Evolutionary conservation across 768 basidiomycete species (phyloP), one percentile per base, ranked within the genome.

Genomic region (Lentinus brumalis): DNA sequence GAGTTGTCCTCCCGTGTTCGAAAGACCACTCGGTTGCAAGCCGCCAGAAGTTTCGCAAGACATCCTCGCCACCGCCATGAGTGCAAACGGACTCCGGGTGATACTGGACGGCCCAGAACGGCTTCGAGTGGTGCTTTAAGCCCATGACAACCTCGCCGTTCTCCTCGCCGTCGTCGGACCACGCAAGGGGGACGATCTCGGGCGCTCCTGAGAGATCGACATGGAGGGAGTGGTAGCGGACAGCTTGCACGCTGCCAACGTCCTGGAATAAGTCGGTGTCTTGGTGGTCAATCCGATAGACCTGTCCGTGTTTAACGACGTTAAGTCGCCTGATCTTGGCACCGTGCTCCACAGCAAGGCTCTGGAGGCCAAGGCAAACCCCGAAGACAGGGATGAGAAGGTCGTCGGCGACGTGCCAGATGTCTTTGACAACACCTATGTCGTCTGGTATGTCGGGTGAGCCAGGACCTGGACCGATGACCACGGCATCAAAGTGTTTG

Each of bases 41-140:
- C 26, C 73, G 72, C 89, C 89, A 93, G 69, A 93, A 93, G 71
- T 92, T 94, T 21, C 72, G 72, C 57, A 93, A 63, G 15, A 92
- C 83, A 57, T 86, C 81, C n/a, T 81, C 67, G 1, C 91, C 91
- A 6, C 88, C 89, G 2, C 81, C 83, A 45, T 78, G 76, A 2
- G 91, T 94, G 65, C 88, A 81, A 4, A 89, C 83, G 4, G 92
- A 94, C 70, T 94, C 92, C 6, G 92, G 92, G 70, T 94, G 92
- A 70, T 94, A 94, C 69, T 94, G 92, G 26, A 94, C 92, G 4
- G 89, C 91, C 88, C 89, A 94, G 68, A 92, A 91, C 4, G 92
- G 92, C 61, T 79, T 81, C 26, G 66, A 73, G 52, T 64, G 77
- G 70, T 94, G 92, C 63, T 80, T 82, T 30, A 83, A 75, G 42